Evolutionary conservation across 345 rosid genomes (phyloP).

Genomic region (Rhizophora apiculata): DNA sequence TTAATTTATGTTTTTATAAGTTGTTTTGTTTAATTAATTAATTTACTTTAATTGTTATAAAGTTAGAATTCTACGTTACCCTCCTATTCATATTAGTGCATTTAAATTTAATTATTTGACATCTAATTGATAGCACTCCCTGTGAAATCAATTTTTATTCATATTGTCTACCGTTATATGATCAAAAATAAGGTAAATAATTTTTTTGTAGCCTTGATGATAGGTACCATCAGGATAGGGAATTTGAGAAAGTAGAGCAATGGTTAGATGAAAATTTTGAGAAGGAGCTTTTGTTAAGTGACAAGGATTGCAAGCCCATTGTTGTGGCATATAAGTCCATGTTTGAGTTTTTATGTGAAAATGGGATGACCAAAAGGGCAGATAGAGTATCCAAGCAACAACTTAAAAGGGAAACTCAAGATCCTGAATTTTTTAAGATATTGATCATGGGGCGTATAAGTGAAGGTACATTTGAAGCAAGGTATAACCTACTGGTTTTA

Average conservation of each 20-base stretch:
- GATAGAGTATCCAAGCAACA: slow-evolving; percentile 71
- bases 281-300: slow-evolving; percentile 43
- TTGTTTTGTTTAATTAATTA: too few species aligned
- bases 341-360: slow-evolving; percentile 62
- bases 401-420: slow-evolving; percentile 74
- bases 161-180: too few species aligned
- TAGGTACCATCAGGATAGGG: slow-evolving; percentile 35
- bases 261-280: slow-evolving; percentile 52
- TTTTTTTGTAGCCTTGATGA: too few species aligned
- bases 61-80: too few species aligned
- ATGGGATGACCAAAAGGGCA: slow-evolving; percentile 62
- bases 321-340: slow-evolving; percentile 75
- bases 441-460: slow-evolving; percentile 70
- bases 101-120: too few species aligned
- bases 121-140: too few species aligned
- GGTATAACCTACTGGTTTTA: slow-evolving; percentile 57
- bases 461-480: slow-evolving; percentile 58
- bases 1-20: too few species aligned
- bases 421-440: slow-evolving; percentile 62
- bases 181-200: too few species aligned
- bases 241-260: slow-evolving; percentile 61
- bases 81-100: too few species aligned
- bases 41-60: too few species aligned
- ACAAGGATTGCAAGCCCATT: slow-evolving; percentile 55
- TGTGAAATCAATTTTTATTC: too few species aligned